phyloP scores from a whole-genome alignment of 1,284 basidiomycete genomes.

The Sanghuangporus sanghuang region DNA sequence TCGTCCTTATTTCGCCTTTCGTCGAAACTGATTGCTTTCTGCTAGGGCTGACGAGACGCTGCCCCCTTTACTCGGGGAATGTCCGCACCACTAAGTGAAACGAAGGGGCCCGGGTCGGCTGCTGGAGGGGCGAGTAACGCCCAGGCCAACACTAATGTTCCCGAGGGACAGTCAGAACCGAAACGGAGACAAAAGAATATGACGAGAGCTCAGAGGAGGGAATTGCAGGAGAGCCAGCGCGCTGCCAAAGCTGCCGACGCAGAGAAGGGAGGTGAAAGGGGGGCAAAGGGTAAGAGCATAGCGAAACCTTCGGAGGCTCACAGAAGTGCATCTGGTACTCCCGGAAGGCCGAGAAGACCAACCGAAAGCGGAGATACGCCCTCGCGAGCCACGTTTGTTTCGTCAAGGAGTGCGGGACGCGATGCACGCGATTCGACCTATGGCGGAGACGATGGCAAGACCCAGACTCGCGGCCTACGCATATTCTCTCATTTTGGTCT shows the following conservation, averaged over 20 bases:
- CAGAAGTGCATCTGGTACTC: neutral
- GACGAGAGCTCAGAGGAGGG: slow-evolving; percentile 77
- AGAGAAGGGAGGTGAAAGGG: slow-evolving; percentile 19
- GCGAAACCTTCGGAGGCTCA: neutral
- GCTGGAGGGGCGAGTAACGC: neutral
- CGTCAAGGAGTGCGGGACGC: slow-evolving; percentile 11
- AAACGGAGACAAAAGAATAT: slow-evolving; percentile 59
- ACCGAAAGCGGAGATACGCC: slow-evolving; percentile 17
- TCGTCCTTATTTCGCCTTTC: neutral
- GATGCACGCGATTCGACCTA: slow-evolving; percentile 21
- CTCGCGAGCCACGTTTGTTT: neutral
- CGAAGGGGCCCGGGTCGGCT: neutral
- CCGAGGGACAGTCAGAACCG: slow-evolving; percentile 26
- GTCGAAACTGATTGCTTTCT: neutral
- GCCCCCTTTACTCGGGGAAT: neutral
- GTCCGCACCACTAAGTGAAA: slow-evolving; percentile 2
- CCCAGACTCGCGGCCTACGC: slow-evolving; percentile 48
- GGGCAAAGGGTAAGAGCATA: slow-evolving; percentile 15
- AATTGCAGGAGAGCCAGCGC: slow-evolving; percentile 73
- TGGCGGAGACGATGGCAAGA: slow-evolving; percentile 29
- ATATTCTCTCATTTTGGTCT: slow-evolving; percentile 82
- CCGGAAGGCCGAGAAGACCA: slow-evolving; percentile 4
- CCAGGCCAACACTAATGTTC: slow-evolving; percentile 27
- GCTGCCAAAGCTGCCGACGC: slow-evolving; percentile 56
- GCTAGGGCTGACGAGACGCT: neutral